These are phyloP conservation scores for Kurtzmaniella cleridarum DNA, from an alignment of 805 yeast genomes.

Conservation along the genomic window DNA sequence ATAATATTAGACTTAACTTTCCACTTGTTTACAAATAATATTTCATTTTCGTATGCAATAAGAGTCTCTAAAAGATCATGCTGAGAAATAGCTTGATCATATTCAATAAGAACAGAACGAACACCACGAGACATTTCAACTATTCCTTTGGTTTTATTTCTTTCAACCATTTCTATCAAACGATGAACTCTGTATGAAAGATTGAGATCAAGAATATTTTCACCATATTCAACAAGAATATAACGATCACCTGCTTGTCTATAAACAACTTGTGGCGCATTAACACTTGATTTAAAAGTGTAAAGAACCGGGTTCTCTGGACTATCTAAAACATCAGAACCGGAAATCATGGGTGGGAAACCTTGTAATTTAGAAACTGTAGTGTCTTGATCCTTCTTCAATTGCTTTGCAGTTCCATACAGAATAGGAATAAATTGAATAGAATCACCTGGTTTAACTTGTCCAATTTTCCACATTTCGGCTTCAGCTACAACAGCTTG, in stretches of 20 bases:
- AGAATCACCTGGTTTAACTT: conserved; percentile 89
- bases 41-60: conserved; percentile 69
- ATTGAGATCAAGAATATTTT: conserved; percentile 78
- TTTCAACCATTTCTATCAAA: conserved; percentile 66
- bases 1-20: conserved; percentile 75
- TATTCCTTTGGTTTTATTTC: conserved; percentile 67
- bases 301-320: conserved; percentile 71
- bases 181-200: conserved; percentile 80
- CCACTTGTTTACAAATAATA: conserved; percentile 76
- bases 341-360: conserved; percentile 21
- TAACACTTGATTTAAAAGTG: conserved; percentile 40
- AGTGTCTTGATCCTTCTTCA: conserved; percentile 58
- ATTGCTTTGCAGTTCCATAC: conserved; percentile 58
- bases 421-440: conserved; percentile 76
- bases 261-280: conserved; percentile 69
- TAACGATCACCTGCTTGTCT: conserved; percentile 98
- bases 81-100: conserved; percentile 65
- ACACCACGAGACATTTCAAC: conserved; percentile 98
- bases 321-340: conserved; percentile 11
- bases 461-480: conserved; percentile 98
- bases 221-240: conserved; percentile 89
- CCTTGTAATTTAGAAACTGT: conserved; percentile 45
- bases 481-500: conserved; percentile 90
- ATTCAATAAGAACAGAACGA: conserved; percentile 87
- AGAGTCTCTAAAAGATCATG: conserved; percentile 54